phyloP scores from a whole-genome alignment of 1,284 basidiomycete species.

The Marasmius oreades region DNA sequence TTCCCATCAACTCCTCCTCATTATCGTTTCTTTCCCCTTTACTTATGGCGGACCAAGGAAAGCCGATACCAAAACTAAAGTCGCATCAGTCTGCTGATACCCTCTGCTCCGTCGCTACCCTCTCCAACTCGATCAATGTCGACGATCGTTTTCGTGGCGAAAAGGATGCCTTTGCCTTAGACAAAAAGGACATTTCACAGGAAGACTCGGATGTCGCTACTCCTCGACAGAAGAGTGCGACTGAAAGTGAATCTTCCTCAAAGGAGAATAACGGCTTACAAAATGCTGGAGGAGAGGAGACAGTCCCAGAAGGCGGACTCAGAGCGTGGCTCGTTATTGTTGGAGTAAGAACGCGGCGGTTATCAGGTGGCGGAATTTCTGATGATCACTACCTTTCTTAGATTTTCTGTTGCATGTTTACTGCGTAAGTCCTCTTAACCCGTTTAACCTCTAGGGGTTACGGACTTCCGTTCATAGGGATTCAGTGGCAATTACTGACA shows the following conservation, averaged over 20 bases:
- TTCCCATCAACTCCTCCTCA: too few relatives aligned
- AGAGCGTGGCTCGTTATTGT: background rate
- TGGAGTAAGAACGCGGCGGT: background rate
- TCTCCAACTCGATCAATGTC: too few relatives aligned
- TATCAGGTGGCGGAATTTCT: background rate
- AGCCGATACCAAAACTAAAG: too few relatives aligned
- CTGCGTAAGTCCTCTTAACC: background rate
- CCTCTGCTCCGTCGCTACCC: too few relatives aligned
- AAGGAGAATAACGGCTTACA: background rate
- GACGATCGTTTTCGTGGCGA: too few relatives aligned
- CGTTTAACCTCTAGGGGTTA: background rate
- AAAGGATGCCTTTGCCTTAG: too few relatives aligned
- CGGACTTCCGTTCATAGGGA: background rate
- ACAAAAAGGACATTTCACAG: too few relatives aligned
- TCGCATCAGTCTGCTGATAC: too few relatives aligned
- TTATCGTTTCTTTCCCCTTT: too few relatives aligned
- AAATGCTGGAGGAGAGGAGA: background rate
- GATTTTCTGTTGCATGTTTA: background rate
- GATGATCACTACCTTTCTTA: background rate
- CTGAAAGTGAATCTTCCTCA: background rate
- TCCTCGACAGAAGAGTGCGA: background rate
- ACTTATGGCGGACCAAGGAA: too few relatives aligned
- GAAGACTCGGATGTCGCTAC: background rate
- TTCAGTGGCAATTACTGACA: background rate
- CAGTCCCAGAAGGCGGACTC: background rate